These are phyloP conservation scores for Daldinia bambusicola DNA, from an alignment of 495 filamentous ascomycete genomes.

Conservation along the genomic window DNA sequence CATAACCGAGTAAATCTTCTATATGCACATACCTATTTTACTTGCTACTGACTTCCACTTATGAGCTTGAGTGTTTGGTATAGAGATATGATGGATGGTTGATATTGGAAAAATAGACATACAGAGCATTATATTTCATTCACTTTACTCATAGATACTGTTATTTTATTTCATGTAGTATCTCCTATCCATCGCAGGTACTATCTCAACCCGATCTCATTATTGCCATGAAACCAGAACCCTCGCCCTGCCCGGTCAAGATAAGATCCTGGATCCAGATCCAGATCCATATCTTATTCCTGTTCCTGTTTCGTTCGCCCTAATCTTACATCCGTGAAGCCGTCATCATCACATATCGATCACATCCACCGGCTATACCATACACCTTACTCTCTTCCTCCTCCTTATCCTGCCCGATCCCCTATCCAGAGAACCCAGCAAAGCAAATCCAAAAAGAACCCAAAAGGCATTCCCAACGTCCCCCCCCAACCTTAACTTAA, in stretches of 20 bases:
- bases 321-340: conserved; percentile 42
- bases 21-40: too few species aligned
- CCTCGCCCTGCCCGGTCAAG: too few species aligned
- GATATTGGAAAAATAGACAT: too few species aligned
- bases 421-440: conserved; percentile 1
- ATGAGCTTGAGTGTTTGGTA: too few species aligned
- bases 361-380: background rate
- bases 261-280: conserved; percentile 1
- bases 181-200: background rate
- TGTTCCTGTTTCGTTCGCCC: conserved; percentile 1
- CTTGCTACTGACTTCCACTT: background rate
- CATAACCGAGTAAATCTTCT: too few species aligned
- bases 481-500: background rate
- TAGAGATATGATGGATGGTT: too few species aligned
- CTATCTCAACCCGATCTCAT: conserved; percentile 7
- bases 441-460: background rate
- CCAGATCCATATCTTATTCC: conserved; percentile 20
- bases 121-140: too few species aligned
- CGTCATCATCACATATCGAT: conserved; percentile 33
- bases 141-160: background rate
- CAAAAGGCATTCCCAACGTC: background rate
- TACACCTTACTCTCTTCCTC: too few species aligned
- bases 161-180: background rate
- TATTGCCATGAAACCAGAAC: conserved; percentile 25
- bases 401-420: background rate